phyloP scores from a whole-genome alignment of 2,329 filamentous ascomycete genomes.

The Byssoonygena ceratinophila region DNA sequence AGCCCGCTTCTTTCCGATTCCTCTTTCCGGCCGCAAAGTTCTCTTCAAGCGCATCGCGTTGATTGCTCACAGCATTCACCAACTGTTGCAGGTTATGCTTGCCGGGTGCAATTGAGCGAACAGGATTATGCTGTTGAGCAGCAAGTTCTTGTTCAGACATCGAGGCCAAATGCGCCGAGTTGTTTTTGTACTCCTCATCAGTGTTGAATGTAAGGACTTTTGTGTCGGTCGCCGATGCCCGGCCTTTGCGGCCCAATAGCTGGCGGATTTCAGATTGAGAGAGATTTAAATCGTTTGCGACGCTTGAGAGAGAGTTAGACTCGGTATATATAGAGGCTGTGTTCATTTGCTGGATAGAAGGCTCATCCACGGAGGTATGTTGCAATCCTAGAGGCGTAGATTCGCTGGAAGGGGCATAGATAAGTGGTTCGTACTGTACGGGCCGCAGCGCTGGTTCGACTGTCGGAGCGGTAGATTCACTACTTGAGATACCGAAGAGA shows the following conservation, averaged over 20 bases:
- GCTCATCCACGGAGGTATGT: neutral
- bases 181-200: constrained; percentile 73
- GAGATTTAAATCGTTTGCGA: constrained; percentile 69
- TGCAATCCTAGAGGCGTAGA: constrained; percentile 16
- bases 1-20: constrained; percentile 71
- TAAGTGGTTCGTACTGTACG: constrained; percentile 30
- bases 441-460: constrained; percentile 11
- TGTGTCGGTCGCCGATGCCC: constrained; percentile 38
- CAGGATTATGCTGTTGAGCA: constrained; percentile 60
- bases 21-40: constrained; percentile 72
- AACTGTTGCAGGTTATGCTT: constrained; percentile 86
- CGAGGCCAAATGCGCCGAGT: constrained; percentile 63
- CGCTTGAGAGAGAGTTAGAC: constrained; percentile 48
- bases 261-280: constrained; percentile 67
- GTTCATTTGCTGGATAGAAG: constrained; percentile 11
- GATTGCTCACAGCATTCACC: constrained; percentile 68
- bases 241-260: constrained; percentile 61
- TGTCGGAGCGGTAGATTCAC: constrained; percentile 17
- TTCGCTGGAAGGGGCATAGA: constrained; percentile 27
- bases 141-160: constrained; percentile 46
- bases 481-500: constrained; percentile 34
- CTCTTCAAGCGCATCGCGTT: constrained; percentile 81
- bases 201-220: constrained; percentile 80
- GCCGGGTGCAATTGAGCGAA: constrained; percentile 70
- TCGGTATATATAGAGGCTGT: constrained; percentile 27